A percentile compares a stretch with the other conserved stretches of the same genome.
These are phyloP conservation scores for Scedosporium minutisporum DNA, from an alignment of 2,329 filamentous ascomycete genomes.

Conservation along the genomic window DNA sequence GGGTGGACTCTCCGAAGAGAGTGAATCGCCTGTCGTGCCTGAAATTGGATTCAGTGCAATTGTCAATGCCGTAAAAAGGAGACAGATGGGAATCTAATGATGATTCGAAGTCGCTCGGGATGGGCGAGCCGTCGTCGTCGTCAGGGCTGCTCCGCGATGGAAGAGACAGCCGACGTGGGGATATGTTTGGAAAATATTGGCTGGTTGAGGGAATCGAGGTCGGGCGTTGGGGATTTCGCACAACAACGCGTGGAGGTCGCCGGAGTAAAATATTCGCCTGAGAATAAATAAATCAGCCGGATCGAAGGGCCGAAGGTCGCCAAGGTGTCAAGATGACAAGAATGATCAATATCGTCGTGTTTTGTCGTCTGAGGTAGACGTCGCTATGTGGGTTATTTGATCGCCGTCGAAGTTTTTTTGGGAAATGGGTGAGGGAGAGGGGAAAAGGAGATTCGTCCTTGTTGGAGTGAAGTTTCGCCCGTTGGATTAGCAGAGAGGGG, in stretches of 20 bases:
- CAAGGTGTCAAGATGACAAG: neutral
- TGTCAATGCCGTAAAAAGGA: neutral
- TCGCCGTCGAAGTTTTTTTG: neutral
- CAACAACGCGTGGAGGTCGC: neutral
- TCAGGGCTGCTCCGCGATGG: neutral
- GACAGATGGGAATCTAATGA: neutral
- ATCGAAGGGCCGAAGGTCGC: neutral
- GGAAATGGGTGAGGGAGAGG: neutral
- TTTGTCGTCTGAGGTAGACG: neutral
- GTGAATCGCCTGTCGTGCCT: neutral
- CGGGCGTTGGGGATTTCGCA: neutral
- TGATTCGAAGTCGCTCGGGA: neutral
- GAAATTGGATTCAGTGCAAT: neutral
- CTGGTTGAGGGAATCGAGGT: neutral
- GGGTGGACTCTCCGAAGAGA: neutral
- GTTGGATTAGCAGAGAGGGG: neutral
- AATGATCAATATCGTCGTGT: neutral
- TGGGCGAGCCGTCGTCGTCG: neutral
- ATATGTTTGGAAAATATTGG: neutral
- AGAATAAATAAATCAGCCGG: neutral
- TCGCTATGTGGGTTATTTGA: neutral
- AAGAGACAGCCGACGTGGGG: neutral
- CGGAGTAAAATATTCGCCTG: neutral
- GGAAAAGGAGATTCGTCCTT: neutral
- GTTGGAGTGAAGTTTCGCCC: neutral